Evolutionary conservation across 2,329 filamentous ascomycete species (phyloP), one percentile per base, ranked within the genome.

Genomic region (Byssochlamys sp.): DNA sequence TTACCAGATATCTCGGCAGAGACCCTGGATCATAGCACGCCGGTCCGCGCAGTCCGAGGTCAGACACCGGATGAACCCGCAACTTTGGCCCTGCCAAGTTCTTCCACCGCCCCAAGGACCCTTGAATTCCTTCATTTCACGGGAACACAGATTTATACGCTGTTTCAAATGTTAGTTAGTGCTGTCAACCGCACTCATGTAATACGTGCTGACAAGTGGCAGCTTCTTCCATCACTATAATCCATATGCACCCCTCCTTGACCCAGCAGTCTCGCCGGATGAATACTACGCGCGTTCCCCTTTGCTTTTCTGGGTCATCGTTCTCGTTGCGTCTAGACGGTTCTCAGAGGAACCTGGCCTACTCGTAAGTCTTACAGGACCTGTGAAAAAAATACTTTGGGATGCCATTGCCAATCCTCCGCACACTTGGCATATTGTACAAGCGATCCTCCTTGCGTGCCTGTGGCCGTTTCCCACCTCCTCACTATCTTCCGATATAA

Each of bases 381-480:
- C 56, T 11, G 29, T 62, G 19, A 58, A 60, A 52, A 56, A 39
- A 4, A 53, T 61, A 5, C 26, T 65, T 6, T 61, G 62, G 57
- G 27, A 58, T 24, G 54, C 54, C 11, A 60, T 62, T 19, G 57
- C 64, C n/a, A 62, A 60, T 39, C 61, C 62, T 11, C 57, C 59
- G 11, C 60, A 61, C 35, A 57, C 58, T 1, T 61, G 61, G 45
- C 59, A 65, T 52, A 55, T 60, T 26, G 61, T 66, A 9, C 63
- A 65, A 33, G 58, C 63, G 9, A 57, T 66, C 5, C 51, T 63
- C 31, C 58, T 66, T 19, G 24, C 65, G 26, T 65, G 59, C 48
- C 59, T 62, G 59, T 66, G 65, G 65, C 65, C 65, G 12, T 62
- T 65, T 53, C 63, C 65, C 2, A 63, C 64, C 10, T 59, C 56